Evolutionary conservation across 768 basidiomycete genomes (phyloP), one percentile per base, ranked within the genome.

Genomic region (Agrocybe praecox): DNA sequence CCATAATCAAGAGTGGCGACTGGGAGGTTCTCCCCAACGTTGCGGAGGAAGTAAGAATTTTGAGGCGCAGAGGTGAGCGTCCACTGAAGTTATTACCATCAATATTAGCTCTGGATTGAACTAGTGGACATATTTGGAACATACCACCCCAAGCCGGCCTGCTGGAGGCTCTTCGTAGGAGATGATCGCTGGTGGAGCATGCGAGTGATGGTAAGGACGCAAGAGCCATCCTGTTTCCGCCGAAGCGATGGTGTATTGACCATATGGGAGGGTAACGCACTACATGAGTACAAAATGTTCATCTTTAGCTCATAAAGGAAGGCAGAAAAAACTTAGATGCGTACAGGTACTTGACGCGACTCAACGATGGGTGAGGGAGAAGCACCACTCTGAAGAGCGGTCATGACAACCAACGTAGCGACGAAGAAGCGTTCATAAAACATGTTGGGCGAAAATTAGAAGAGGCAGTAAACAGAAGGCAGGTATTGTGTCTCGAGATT

Each of bases 141-240:
- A 22, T 36, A 55, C 53, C 22, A 55, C 53, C 14, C 53, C 53
- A 21, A 22, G 46, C 40, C 48, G 34, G 22, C 46, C 53, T 18
- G 46, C 23, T 10, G 53, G 53, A 22, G 33, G 19, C 8, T 32
- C 34, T 29, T 48, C 9, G 9, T 42, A 33, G 22, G 53, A 46
- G 6, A 34, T 15, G 6, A 55, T 55, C 4, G 53, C 53, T 21
- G 53, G 53, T 24, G 53, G 53, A n/a, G 53, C 46, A 17, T 34
- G 29, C 3, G 53, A 32, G 26, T 42, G 53, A 42, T 55, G 53
- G 21, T 48, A 55, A 6, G 53, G 53, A 11, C 53, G 46, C 29
- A 55, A 19, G 33, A 47, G 19, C 53, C 53, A 55, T 8, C 33
- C 46, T 9, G 46, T 55, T 15, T 14, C 34, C 5, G 6, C 53